phyloP scores from a whole-genome alignment of 2,329 filamentous ascomycete genomes.

The Fusarium mundagurra region DNA sequence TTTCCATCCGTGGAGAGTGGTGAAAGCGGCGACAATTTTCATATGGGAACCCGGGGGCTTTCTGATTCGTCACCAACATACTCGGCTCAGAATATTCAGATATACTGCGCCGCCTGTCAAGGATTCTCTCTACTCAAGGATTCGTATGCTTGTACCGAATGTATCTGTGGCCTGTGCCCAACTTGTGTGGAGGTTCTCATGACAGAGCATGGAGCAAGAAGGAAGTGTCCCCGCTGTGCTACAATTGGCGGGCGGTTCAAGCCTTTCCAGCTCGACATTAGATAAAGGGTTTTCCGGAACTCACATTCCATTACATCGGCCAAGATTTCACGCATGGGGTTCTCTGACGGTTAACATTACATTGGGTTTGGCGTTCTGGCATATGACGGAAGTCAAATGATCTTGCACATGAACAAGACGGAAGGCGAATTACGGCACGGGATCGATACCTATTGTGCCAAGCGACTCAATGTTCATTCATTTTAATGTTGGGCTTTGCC shows the following conservation, averaged over 20 bases:
- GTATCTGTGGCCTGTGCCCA: conserved; percentile 91
- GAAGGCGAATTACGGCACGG: conserved; percentile 28
- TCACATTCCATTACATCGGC: conserved; percentile 30
- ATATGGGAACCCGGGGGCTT: conserved; percentile 72
- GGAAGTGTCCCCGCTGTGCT: conserved; percentile 82
- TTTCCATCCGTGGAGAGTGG: conserved; percentile 90
- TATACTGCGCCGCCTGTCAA: conserved; percentile 91
- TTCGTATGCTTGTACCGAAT: conserved; percentile 94
- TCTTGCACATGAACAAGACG: conserved; percentile 35
- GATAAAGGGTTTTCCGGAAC: conserved; percentile 57
- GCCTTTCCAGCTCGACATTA: conserved; percentile 84
- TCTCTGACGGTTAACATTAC: conserved; percentile 29
- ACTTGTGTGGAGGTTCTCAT: conserved; percentile 86
- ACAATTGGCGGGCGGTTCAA: conserved; percentile 84
- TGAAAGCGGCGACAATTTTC: conserved; percentile 76
- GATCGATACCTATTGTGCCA: conserved; percentile 22
- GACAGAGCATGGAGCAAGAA: conserved; percentile 77
- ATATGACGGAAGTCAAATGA: conserved; percentile 36
- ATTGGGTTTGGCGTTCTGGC: conserved; percentile 43
- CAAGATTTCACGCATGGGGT: conserved; percentile 15
- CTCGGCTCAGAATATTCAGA: conserved; percentile 80
- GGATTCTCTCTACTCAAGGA: conserved; percentile 80
- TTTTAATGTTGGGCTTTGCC: conserved; percentile 24
- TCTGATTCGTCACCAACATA: conserved; percentile 78
- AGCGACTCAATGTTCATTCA: conserved; percentile 31